These are phyloP conservation scores for Clathrospora elynae DNA, from an alignment of 2,329 filamentous ascomycete genomes.

Conservation along the genomic window DNA sequence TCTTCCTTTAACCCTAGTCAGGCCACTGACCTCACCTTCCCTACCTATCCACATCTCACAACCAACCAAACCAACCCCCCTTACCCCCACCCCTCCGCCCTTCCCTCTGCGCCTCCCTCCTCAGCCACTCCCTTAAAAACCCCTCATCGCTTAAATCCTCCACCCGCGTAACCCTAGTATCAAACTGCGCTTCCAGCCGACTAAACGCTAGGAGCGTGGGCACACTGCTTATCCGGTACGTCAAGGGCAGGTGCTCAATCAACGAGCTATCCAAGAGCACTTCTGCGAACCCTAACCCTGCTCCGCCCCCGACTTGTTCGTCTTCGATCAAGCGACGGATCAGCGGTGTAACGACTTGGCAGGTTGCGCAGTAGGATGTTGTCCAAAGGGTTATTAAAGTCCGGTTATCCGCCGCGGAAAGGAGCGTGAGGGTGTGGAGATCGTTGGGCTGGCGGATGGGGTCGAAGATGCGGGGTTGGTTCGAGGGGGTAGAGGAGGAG, in stretches of 20 bases:
- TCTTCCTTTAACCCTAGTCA: too few relatives aligned
- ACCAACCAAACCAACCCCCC: conserved; percentile 48
- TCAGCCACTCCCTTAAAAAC: conserved; percentile 55
- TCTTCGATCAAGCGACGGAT: conserved; percentile 51
- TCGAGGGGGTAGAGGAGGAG: conserved; percentile 19
- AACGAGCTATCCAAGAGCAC: conserved; percentile 55
- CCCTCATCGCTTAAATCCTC: conserved; percentile 54
- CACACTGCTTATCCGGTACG: conserved; percentile 51
- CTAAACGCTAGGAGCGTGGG: conserved; percentile 58
- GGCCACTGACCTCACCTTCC: background rate
- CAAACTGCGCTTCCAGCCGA: conserved; percentile 55
- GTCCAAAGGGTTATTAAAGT: conserved; percentile 58
- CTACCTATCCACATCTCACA: conserved; percentile 22
- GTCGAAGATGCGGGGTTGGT: conserved; percentile 43
- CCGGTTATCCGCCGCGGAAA: conserved; percentile 52
- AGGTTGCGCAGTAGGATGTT: conserved; percentile 55
- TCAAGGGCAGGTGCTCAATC: conserved; percentile 50
- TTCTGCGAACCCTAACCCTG: conserved; percentile 55
- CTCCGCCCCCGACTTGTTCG: conserved; percentile 52
- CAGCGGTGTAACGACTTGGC: conserved; percentile 51
- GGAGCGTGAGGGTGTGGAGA: conserved; percentile 54
- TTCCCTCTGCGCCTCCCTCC: conserved; percentile 54
- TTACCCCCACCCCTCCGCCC: conserved; percentile 54
- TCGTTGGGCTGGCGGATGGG: conserved; percentile 56
- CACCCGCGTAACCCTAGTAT: conserved; percentile 52